Evolutionary conservation across 2,329 filamentous ascomycete genomes (phyloP).

Genomic region (Diplocarpon rosae): DNA sequence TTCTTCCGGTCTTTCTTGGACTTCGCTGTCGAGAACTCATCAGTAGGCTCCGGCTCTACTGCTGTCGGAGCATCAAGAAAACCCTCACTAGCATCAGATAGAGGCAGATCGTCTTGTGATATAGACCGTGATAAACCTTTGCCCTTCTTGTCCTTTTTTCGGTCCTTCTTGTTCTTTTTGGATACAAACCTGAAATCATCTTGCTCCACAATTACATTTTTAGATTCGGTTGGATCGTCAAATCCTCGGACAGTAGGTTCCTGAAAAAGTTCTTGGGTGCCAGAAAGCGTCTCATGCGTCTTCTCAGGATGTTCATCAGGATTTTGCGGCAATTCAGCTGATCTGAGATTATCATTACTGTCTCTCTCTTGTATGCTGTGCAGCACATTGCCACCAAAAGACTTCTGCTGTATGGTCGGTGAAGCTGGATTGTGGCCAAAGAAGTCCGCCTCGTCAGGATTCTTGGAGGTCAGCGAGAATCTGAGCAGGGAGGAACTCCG

Average conservation of each 20-base stretch:
- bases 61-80: background rate
- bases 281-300: constrained; percentile 12
- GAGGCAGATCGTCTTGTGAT: constrained; percentile 2
- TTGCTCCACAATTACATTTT: background rate
- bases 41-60: background rate
- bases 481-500: constrained; percentile 34
- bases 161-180: constrained; percentile 31
- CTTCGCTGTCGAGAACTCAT: constrained; percentile 1
- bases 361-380: constrained; percentile 17
- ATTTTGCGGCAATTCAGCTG: constrained; percentile 2
- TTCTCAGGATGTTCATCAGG: constrained; percentile 10
- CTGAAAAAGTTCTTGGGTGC: constrained; percentile 1
- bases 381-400: constrained; percentile 5
- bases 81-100: background rate
- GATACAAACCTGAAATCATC: constrained; percentile 11
- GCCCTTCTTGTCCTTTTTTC: constrained; percentile 28
- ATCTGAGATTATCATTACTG: constrained; percentile 5
- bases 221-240: constrained; percentile 6
- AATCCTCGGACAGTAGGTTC: background rate
- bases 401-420: constrained; percentile 6
- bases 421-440: constrained; percentile 6
- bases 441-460: constrained; percentile 10
- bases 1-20: constrained; percentile 15
- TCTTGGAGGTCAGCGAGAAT: constrained; percentile 27
- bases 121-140: constrained; percentile 3